These are phyloP conservation scores for Skeletonema tropicum DNA, from an alignment of 108 stramenopile genomes.

Conservation along the genomic window DNA sequence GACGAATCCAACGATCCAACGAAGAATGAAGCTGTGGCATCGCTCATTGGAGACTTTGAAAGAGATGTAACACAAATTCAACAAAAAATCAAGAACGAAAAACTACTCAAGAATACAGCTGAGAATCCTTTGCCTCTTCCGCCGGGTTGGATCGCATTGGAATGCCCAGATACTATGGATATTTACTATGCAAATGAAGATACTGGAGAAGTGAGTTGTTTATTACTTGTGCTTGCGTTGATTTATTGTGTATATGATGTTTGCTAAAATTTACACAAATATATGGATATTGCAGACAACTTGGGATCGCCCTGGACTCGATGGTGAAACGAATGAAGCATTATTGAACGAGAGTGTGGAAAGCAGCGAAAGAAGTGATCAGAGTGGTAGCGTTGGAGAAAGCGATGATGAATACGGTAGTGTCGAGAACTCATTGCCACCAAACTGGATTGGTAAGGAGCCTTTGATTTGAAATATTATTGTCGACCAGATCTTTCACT, in stretches of 20 bases:
- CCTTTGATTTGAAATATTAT: not conserved
- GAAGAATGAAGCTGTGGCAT: constrained; percentile 20
- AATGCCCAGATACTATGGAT: constrained; percentile 34
- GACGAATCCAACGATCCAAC: constrained; percentile 3
- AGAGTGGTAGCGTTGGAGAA: not conserved
- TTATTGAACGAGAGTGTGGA: not conserved
- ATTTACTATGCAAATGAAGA: constrained; percentile 81
- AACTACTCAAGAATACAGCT: constrained; percentile 2
- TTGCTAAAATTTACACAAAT: not conserved
- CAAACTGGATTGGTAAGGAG: constrained; percentile 1
- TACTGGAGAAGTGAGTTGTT: constrained; percentile 60
- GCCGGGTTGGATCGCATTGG: constrained; percentile 7
- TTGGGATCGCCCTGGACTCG: constrained; percentile 3
- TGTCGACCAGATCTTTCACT: not conserved
- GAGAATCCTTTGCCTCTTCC: constrained; percentile 11
- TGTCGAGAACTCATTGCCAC: not conserved
- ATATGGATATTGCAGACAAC: not conserved
- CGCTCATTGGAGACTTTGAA: constrained; percentile 23
- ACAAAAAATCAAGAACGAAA: constrained; percentile 21
- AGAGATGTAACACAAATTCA: constrained; percentile 20
- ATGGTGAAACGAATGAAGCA: not conserved
- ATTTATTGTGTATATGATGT: not conserved
- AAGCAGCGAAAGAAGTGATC: not conserved
- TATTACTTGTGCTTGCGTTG: not conserved
- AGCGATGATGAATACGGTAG: not conserved